Conservation (phyloP, 2,329 filamentous ascomycete genomes). For the Rutstroemia sydowiana region DNA sequence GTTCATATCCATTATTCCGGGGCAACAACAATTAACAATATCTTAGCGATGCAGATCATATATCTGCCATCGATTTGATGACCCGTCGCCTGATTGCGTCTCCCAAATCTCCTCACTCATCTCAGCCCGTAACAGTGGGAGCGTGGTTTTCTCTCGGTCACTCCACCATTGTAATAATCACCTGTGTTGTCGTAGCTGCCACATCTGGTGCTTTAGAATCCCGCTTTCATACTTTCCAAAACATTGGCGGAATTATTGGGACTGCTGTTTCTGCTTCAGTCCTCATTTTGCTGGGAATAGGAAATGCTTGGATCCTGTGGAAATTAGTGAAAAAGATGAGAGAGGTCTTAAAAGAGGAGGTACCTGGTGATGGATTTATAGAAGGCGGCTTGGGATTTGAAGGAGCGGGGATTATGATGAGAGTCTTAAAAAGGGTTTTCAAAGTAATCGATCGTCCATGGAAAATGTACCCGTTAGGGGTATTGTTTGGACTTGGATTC, state of each 20-base stretch:
- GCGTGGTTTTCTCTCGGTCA: constrained; percentile 93
- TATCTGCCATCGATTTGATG: constrained; percentile 84
- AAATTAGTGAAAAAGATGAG: constrained; percentile 65
- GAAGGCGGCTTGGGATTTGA: constrained; percentile 54
- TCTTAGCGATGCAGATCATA: constrained; percentile 75
- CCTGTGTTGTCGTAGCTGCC: constrained; percentile 84
- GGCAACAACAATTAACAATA: too few species aligned
- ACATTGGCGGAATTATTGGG: constrained; percentile 81
- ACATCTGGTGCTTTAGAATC: constrained; percentile 77
- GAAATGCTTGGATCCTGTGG: constrained; percentile 81
- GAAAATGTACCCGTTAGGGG: constrained; percentile 92
- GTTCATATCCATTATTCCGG: too few species aligned
- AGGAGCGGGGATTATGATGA: constrained; percentile 68
- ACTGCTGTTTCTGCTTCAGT: constrained; percentile 80
- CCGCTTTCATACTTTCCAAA: constrained; percentile 72
- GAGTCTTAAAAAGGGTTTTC: constrained; percentile 68
- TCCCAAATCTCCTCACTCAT: constrained; percentile 36
- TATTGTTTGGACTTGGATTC: constrained; percentile 88
- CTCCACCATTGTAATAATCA: constrained; percentile 85
- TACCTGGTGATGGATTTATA: constrained; percentile 21
- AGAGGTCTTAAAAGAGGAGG: constrained; percentile 44
- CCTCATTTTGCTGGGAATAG: constrained; percentile 70
- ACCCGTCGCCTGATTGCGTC: constrained; percentile 81
- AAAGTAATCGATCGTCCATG: constrained; percentile 67
- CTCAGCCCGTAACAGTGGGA: constrained; percentile 82